Evolutionary conservation across 1,284 basidiomycete genomes (phyloP).

Genomic region (Moesziomyces globuligerus): DNA sequence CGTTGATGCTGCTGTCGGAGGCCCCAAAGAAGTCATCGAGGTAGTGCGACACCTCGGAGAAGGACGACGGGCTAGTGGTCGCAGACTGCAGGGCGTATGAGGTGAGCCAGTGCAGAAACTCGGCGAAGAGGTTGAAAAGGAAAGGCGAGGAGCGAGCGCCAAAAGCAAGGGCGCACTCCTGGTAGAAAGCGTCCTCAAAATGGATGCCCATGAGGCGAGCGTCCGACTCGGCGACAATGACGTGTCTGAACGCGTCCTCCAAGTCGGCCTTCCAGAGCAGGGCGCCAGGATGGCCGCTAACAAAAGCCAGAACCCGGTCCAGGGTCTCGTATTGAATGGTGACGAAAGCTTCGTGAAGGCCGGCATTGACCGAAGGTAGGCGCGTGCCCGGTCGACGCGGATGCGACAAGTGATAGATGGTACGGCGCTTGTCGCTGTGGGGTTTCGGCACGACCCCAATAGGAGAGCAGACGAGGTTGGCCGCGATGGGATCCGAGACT

Average conservation of each 20-base stretch:
- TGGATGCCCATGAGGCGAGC: not conserved
- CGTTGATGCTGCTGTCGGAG: not conserved
- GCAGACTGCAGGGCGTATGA: not conserved
- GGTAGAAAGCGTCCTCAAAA: not conserved
- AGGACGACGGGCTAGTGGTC: not conserved
- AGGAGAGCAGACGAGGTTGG: too few species aligned
- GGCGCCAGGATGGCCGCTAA: too few species aligned
- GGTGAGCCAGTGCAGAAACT: not conserved
- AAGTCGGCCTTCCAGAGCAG: too few species aligned
- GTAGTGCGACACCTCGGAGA: not conserved
- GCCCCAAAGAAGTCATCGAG: conserved; percentile 1
- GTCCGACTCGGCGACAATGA: not conserved
- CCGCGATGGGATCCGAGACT: too few species aligned
- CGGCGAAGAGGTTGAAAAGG: not conserved
- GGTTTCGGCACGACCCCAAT: not conserved
- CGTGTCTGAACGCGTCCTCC: not conserved
- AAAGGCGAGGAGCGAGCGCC: not conserved
- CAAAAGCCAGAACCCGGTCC: too few species aligned
- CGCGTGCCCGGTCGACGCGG: not conserved
- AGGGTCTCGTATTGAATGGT: too few species aligned
- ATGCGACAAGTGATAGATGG: not conserved
- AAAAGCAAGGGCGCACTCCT: not conserved
- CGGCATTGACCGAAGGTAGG: not conserved
- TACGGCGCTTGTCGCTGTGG: not conserved
- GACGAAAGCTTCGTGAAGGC: too few species aligned